Conservation (phyloP, 2,329 filamentous ascomycete genomes). For the Fusarium tricinctum region DNA sequence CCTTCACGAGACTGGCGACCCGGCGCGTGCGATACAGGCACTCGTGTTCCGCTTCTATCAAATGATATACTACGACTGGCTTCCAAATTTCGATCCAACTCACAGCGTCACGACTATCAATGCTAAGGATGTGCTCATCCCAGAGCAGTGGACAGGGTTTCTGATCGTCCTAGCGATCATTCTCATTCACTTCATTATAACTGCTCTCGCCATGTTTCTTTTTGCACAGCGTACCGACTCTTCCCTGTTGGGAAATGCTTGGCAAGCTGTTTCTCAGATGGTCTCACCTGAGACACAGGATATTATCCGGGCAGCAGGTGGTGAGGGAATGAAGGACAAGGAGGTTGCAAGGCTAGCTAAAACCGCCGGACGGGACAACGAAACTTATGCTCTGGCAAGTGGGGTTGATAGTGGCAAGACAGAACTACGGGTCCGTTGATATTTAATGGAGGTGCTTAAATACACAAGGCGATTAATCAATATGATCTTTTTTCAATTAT, state of each 20-base stretch:
- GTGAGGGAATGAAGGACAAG: constrained; percentile 13
- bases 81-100: neutral
- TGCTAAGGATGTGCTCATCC: neutral
- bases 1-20: neutral
- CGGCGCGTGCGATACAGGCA: neutral
- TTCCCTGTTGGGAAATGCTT: constrained; percentile 22
- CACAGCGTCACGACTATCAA: neutral
- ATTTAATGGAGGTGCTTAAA: neutral
- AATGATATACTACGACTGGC: constrained; percentile 16
- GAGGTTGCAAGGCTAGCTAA: constrained; percentile 5
- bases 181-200: neutral
- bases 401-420: neutral
- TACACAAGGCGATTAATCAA: neutral
- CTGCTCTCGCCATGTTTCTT: neutral
- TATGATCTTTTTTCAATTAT: too few species aligned
- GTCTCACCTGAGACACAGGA: constrained; percentile 25
- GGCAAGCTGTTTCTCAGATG: constrained; percentile 27
- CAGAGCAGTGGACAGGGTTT: neutral
- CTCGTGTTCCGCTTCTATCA: constrained; percentile 12
- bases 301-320: constrained; percentile 1
- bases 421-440: neutral
- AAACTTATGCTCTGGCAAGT: neutral
- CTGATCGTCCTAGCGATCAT: neutral
- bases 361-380: neutral
- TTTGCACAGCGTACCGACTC: constrained; percentile 8